phyloP scores from a whole-genome alignment of 2,329 filamentous ascomycete genomes.

The Epichloe sibirici region DNA sequence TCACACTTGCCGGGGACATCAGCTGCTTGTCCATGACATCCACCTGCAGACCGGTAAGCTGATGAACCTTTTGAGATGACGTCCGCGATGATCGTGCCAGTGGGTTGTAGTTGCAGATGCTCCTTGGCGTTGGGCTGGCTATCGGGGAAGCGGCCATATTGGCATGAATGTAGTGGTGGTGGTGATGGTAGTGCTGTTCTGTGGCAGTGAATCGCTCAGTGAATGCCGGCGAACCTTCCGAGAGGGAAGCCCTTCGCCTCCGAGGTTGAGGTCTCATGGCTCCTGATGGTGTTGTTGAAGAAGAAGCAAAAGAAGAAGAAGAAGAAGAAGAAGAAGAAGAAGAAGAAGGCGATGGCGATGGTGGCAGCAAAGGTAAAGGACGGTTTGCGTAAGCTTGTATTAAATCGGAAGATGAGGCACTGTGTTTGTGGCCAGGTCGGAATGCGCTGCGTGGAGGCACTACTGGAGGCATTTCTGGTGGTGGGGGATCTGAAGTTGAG shows the following conservation, averaged over 20 bases:
- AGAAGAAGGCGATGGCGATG: background rate
- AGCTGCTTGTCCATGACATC: conserved; percentile 12
- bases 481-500: background rate
- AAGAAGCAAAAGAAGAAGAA: background rate
- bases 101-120: background rate
- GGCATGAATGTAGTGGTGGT: background rate
- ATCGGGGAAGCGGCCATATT: background rate
- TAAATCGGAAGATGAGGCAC: conserved; percentile 5
- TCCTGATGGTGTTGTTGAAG: background rate
- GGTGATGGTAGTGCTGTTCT: background rate
- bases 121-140: background rate
- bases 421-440: conserved; percentile 1
- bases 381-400: conserved; percentile 10
- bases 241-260: background rate
- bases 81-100: conserved; percentile 7
- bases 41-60: conserved; percentile 30
- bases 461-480: background rate
- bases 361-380: conserved; percentile 12
- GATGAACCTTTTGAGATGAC: conserved; percentile 27
- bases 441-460: background rate
- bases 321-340: background rate
- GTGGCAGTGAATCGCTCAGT: background rate
- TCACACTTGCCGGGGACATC: background rate
- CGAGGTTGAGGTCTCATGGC: background rate
- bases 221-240: background rate